Percentiles rank a stretch among this genome's conserved stretches.
These are phyloP conservation scores for Catharanthus roseus DNA, from an alignment of 257 asterid genomes.

Conservation along the genomic window DNA sequence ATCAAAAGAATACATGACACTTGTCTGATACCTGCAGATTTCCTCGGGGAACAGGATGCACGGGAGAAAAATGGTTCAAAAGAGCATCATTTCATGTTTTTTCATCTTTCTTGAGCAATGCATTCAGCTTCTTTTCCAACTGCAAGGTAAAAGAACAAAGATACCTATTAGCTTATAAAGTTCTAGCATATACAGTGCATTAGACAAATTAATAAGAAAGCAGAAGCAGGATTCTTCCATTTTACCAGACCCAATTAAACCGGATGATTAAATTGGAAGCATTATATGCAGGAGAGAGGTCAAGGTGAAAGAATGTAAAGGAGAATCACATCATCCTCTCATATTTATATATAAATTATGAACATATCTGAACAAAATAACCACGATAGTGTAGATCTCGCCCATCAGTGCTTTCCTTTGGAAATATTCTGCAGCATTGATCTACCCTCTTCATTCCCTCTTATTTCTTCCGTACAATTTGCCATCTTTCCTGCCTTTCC, in stretches of 20 bases:
- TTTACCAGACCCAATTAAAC: too few relatives aligned
- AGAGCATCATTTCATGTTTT: constrained; percentile 23
- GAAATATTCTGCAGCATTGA: not conserved
- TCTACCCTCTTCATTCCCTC: not conserved
- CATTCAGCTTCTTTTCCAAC: constrained; percentile 61
- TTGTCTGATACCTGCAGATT: constrained; percentile 3
- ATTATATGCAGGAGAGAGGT: too few relatives aligned
- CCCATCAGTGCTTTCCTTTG: not conserved
- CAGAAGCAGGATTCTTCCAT: not conserved
- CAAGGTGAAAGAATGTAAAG: not conserved
- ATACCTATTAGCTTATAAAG: not conserved
- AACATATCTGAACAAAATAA: not conserved
- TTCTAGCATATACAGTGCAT: not conserved
- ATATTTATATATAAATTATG: too few relatives aligned
- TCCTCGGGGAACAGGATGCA: constrained; percentile 4
- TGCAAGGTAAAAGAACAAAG: constrained; percentile 27
- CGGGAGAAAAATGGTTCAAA: constrained; percentile 9
- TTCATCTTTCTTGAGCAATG: constrained; percentile 48
- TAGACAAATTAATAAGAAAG: not conserved
- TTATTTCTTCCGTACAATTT: too few relatives aligned
- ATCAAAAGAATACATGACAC: constrained; percentile 12
- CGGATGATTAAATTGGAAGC: too few relatives aligned
- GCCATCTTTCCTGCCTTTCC: too few relatives aligned
- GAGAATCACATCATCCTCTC: not conserved
- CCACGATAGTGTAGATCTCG: not conserved